Evolutionary conservation across 257 asterid genomes (phyloP), one percentile per base, ranked within the genome.

Genomic region (Eustoma russellianum): DNA sequence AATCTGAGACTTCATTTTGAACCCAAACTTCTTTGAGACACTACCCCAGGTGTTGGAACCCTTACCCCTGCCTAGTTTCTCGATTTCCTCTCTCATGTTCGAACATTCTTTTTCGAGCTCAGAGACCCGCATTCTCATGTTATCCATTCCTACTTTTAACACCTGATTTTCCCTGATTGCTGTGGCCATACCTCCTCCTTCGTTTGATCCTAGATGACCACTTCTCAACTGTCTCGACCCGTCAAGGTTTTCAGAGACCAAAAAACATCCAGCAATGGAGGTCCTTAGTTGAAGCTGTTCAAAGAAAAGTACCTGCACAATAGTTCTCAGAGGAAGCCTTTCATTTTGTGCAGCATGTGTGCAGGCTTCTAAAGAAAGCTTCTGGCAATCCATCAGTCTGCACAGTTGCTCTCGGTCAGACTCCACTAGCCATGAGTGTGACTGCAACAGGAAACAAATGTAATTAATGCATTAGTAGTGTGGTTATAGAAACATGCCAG

Each of bases 321-420:
- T 77, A 77, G 80, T 46, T 52, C 76, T 80, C 48, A 75, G 74
- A 0, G 89, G 89, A 46, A 83, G 76, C 54, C 89, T 53, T 52
- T 80, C 89, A 30, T 80, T 80, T 35, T 78, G 89, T 17, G 89
- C 83, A 33, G 93, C 89, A 46, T 83, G 89, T 24, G 74, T 77
- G 80, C 83, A 75, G 1, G 86, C 93, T 55, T 83, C 89, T 66
- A 75, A 74, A 15, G 86, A 83, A 9, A 83, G 84, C 66, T 80
- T 83, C 52, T 80, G 80, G 63, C 83, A 75, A 75, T 78, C 86
- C 35, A 83, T 71, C 15, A 70, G 61, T 71, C 74, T 74, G 79
- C 86, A 76, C n/a, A 80, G 64, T 71, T 68, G 80, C 66, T 68
- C 78, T 60, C 80, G 60, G 35, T 80, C 89, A 5, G 68, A 60